These are phyloP conservation scores for Debaryomyces maramus DNA, from an alignment of 805 yeast genomes.

Conservation along the genomic window DNA sequence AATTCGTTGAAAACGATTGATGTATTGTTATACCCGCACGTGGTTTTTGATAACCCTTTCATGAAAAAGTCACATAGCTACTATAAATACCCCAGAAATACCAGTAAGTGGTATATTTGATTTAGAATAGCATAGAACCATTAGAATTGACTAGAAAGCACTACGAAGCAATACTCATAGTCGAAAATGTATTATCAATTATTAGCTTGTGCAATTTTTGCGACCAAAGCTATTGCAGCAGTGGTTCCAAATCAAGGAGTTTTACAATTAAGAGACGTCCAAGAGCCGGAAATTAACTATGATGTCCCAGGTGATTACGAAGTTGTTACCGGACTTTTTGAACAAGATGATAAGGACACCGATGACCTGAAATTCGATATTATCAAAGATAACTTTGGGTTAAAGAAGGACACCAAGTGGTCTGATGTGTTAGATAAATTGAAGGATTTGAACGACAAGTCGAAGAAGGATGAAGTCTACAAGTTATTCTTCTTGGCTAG, in stretches of 20 bases:
- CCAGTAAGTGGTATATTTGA: too few species aligned
- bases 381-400: slow-evolving; percentile 22
- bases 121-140: too few species aligned
- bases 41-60: too few species aligned
- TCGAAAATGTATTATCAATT: neutral
- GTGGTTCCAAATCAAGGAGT: neutral
- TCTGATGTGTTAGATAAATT: slow-evolving; percentile 16
- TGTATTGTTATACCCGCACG: neutral
- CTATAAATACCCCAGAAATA: too few species aligned
- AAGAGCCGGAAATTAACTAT: too few species aligned
- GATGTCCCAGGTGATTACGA: slow-evolving; percentile 7
- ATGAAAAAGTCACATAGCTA: too few species aligned
- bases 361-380: slow-evolving; percentile 14
- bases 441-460: slow-evolving; percentile 10
- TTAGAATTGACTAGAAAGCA: too few species aligned
- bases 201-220: neutral
- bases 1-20: neutral
- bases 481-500: slow-evolving; percentile 31
- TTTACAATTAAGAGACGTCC: neutral
- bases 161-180: too few species aligned
- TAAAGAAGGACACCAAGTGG: slow-evolving; percentile 23
- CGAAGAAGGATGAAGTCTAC: slow-evolving; percentile 11
- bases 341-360: slow-evolving; percentile 16
- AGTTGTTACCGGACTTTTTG: slow-evolving; percentile 17
- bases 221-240: neutral